Evolutionary conservation across 345 rosid genomes (phyloP).

Genomic region (Abelmoschus esculentus): DNA sequence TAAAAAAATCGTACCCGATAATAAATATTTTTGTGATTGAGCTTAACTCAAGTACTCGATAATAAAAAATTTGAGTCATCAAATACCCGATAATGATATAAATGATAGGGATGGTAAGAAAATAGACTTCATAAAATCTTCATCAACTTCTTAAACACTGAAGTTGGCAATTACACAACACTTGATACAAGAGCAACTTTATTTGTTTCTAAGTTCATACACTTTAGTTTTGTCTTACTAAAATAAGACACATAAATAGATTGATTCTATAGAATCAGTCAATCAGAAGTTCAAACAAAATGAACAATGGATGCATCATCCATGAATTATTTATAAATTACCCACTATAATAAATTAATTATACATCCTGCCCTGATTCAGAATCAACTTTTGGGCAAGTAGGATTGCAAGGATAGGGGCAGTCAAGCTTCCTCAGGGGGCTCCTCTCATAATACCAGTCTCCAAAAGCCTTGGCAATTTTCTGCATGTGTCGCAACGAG

Average conservation of each 20-base stretch:
- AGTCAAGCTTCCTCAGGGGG: slow-evolving; percentile 65
- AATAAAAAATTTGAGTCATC: no score
- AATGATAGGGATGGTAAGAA: no score
- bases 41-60: no score
- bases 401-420: slow-evolving; percentile 79
- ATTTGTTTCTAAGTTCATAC: background rate
- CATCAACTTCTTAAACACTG: no score
- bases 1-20: no score
- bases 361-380: background rate
- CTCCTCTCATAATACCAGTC: slow-evolving; percentile 69
- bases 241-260: background rate
- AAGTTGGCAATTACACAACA: no score
- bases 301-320: background rate
- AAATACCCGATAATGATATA: no score
- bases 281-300: no score
- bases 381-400: slow-evolving; percentile 47
- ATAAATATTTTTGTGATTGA: no score
- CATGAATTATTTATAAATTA: background rate
- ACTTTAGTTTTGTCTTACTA: background rate
- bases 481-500: slow-evolving; percentile 24
- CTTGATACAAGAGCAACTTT: background rate
- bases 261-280: background rate
- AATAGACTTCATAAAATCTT: no score
- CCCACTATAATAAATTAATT: background rate
- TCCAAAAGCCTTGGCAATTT: slow-evolving; percentile 68